Conservation (phyloP, 306 rosid species). For the Sechiopsis laciniata region DNA sequence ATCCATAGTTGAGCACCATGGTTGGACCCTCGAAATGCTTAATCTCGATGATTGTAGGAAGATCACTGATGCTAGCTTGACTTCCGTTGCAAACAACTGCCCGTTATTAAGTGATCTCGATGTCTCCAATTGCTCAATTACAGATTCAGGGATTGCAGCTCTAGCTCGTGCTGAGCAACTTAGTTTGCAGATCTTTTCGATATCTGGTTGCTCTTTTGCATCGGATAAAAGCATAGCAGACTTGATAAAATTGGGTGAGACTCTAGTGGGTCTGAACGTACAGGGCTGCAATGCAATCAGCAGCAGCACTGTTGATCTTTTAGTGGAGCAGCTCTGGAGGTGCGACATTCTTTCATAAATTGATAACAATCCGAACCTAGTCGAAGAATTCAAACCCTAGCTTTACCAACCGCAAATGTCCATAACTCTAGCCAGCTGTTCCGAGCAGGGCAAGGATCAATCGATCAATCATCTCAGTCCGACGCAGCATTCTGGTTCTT, state of each 20-base stretch:
- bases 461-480: slow-evolving; percentile 43
- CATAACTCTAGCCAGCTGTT: slow-evolving; percentile 30
- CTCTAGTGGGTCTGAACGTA: slow-evolving; percentile 71
- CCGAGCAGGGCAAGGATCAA: slow-evolving; percentile 50
- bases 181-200: slow-evolving; percentile 60
- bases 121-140: slow-evolving; percentile 57
- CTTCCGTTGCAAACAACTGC: slow-evolving; percentile 57
- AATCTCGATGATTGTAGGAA: slow-evolving; percentile 63
- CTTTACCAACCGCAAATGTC: not conserved
- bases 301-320: slow-evolving; percentile 42
- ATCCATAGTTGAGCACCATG: slow-evolving; percentile 46
- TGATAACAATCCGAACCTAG: slow-evolving; percentile 19
- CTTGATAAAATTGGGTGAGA: slow-evolving; percentile 47
- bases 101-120: slow-evolving; percentile 61
- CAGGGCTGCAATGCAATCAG: slow-evolving; percentile 63
- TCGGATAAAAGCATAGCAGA: slow-evolving; percentile 58
- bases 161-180: slow-evolving; percentile 41
- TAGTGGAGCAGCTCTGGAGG: slow-evolving; percentile 56
- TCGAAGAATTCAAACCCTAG: not conserved
- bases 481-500: slow-evolving; percentile 36
- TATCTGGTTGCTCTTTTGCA: slow-evolving; percentile 55
- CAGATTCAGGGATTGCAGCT: slow-evolving; percentile 60
- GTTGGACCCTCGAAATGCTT: slow-evolving; percentile 60
- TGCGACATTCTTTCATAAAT: slow-evolving; percentile 70
- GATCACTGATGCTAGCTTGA: slow-evolving; percentile 56